Percentiles rank a stretch among this genome's conserved stretches.
Evolutionary conservation across 2,329 filamentous ascomycete genomes (phyloP).

Genomic region (Sodiomyces alkalinus): DNA sequence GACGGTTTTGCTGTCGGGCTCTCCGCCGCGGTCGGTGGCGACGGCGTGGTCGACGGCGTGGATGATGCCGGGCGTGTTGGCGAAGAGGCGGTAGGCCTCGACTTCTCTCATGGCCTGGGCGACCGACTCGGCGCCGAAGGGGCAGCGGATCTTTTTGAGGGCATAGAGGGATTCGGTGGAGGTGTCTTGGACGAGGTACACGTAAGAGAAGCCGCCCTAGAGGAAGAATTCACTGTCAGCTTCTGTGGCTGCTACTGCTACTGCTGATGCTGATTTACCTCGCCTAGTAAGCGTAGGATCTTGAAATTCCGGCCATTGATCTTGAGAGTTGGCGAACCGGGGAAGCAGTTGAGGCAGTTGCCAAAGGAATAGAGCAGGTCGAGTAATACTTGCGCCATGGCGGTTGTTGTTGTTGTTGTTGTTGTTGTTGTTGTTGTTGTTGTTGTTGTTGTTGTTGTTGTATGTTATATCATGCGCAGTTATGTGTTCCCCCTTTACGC

Average conservation of each 20-base stretch:
- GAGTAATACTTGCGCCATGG: slow-evolving; percentile 71
- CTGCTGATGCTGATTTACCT: slow-evolving; percentile 57
- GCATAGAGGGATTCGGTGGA: slow-evolving; percentile 72
- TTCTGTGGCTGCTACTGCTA: too few relatives aligned
- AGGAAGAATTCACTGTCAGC: background rate
- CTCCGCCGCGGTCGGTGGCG: slow-evolving; percentile 51
- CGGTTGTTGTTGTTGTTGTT: slow-evolving; percentile 19
- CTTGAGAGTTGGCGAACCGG: slow-evolving; percentile 81
- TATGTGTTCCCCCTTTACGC: too few relatives aligned
- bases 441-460: too few relatives aligned
- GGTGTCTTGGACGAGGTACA: slow-evolving; percentile 94
- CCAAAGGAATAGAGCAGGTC: slow-evolving; percentile 85
- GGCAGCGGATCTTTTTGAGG: slow-evolving; percentile 97
- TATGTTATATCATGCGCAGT: too few relatives aligned
- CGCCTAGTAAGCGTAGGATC: slow-evolving; percentile 82
- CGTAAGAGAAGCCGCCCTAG: slow-evolving; percentile 93
- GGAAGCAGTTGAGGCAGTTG: slow-evolving; percentile 94
- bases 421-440: slow-evolving; percentile 20
- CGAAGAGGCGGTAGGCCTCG: slow-evolving; percentile 87
- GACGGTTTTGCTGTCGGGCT: slow-evolving; percentile 65
- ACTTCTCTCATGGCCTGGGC: slow-evolving; percentile 92
- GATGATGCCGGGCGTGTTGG: slow-evolving; percentile 72
- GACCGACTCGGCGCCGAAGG: slow-evolving; percentile 92
- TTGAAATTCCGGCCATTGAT: slow-evolving; percentile 94
- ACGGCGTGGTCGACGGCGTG: slow-evolving; percentile 71